Percentiles rank a stretch among this genome's conserved stretches.
Conservation (phyloP, 768 basidiomycete species). For the Leccinum rimulosum region DNA sequence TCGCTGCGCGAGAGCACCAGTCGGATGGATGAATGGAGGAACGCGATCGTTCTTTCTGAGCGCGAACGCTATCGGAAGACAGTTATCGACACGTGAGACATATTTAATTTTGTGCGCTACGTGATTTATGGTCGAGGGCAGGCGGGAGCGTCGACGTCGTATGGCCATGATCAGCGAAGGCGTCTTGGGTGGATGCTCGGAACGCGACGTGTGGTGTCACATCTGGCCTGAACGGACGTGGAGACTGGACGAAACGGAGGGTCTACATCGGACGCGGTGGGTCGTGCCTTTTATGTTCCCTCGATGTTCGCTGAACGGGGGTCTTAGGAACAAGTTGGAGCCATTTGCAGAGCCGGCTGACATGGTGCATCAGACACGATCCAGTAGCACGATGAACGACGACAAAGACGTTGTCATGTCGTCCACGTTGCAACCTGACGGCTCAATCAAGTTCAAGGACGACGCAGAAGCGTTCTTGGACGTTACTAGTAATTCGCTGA, state of each 20-base stretch:
- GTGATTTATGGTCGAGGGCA: constrained; percentile 28
- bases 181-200: constrained; percentile 59
- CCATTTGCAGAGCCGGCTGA: constrained; percentile 45
- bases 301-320: constrained; percentile 1
- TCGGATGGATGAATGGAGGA: constrained; percentile 71
- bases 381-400: constrained; percentile 35
- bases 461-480: constrained; percentile 12
- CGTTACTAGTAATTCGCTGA: constrained; percentile 43
- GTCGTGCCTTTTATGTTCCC: constrained; percentile 6
- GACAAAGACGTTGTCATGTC: constrained; percentile 43
- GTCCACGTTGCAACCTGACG: constrained; percentile 38
- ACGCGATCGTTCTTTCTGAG: constrained; percentile 65
- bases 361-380: constrained; percentile 30
- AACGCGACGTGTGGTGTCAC: constrained; percentile 82
- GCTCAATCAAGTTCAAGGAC: constrained; percentile 10
- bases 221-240: constrained; percentile 50
- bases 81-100: constrained; percentile 64
- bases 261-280: constrained; percentile 82
- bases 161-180: constrained; percentile 59
- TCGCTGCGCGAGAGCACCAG: constrained; percentile 59
- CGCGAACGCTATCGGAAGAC: constrained; percentile 69
- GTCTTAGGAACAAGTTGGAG: constrained; percentile 72
- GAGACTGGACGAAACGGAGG: constrained; percentile 90
- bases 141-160: constrained; percentile 76
- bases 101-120: neutral